These are phyloP conservation scores for Laguncularia racemosa DNA, from an alignment of 345 rosid species.

Conservation along the genomic window DNA sequence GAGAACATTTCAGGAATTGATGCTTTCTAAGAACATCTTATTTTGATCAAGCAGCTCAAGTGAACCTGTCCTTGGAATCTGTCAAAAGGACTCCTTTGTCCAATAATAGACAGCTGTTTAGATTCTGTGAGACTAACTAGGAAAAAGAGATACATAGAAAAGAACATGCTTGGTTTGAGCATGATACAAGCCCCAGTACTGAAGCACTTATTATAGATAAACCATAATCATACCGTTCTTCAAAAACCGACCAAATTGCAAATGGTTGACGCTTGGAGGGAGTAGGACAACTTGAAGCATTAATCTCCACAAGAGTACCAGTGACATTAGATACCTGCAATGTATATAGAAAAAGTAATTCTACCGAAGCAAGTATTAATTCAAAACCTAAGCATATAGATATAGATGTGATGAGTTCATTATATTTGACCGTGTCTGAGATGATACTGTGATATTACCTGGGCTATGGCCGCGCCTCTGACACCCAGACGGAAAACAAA, in stretches of 20 bases:
- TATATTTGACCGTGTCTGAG: neutral
- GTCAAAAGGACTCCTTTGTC: no score
- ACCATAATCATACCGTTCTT: conserved; percentile 31
- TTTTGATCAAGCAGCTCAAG: no score
- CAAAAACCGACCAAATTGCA: conserved; percentile 30
- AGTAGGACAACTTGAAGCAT: conserved; percentile 20
- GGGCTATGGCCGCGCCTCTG: conserved; percentile 82
- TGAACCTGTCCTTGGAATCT: no score
- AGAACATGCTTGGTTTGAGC: no score
- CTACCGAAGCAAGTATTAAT: neutral
- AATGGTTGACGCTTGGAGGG: conserved; percentile 26
- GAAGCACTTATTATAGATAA: neutral
- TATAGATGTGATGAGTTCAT: neutral
- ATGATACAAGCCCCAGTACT: no score
- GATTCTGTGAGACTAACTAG: no score
- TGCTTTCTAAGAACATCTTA: no score
- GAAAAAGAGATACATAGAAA: no score
- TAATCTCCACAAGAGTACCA: conserved; percentile 29
- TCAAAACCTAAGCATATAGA: no score
- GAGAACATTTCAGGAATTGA: no score
- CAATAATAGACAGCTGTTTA: no score
- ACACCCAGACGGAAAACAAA: conserved; percentile 59
- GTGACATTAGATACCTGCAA: conserved; percentile 26
- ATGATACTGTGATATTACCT: conserved; percentile 67
- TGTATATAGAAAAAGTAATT: neutral